Conservation (phyloP, 2,329 filamentous ascomycete genomes). For the Trichoderma polysporum region DNA sequence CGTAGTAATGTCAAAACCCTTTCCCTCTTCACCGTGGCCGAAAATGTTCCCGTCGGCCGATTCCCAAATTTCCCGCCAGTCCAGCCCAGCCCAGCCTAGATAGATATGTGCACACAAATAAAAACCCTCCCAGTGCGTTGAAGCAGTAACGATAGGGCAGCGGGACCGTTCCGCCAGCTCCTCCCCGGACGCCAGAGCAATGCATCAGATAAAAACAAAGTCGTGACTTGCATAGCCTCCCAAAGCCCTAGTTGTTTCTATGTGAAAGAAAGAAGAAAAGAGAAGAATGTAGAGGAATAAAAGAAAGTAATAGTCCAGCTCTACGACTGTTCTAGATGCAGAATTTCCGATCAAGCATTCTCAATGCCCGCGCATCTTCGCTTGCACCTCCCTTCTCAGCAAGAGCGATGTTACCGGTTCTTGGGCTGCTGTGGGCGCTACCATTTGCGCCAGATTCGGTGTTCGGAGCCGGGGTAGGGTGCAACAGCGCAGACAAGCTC, state of each 20-base stretch:
- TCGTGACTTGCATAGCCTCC: conserved; percentile 1
- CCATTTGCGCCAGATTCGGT: conserved; percentile 46
- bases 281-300: background rate
- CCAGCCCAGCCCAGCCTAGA: background rate
- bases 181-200: conserved; percentile 16
- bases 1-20: background rate
- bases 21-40: background rate
- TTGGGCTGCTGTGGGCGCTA: conserved; percentile 44
- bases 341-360: conserved; percentile 64
- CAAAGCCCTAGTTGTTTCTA: background rate
- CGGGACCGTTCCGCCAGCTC: background rate
- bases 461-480: conserved; percentile 46
- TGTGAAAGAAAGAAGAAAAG: background rate
- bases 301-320: background rate
- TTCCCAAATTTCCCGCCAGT: background rate
- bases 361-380: conserved; percentile 65
- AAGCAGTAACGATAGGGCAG: background rate
- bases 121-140: background rate
- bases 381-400: conserved; percentile 46
- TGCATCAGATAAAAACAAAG: conserved; percentile 11
- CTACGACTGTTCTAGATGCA: conserved; percentile 29
- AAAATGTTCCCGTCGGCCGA: background rate
- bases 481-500: conserved; percentile 51
- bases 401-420: conserved; percentile 28
- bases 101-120: background rate